Conservation (phyloP, 148 eudicot genomes). For the Rhododendron simsii region DNA sequence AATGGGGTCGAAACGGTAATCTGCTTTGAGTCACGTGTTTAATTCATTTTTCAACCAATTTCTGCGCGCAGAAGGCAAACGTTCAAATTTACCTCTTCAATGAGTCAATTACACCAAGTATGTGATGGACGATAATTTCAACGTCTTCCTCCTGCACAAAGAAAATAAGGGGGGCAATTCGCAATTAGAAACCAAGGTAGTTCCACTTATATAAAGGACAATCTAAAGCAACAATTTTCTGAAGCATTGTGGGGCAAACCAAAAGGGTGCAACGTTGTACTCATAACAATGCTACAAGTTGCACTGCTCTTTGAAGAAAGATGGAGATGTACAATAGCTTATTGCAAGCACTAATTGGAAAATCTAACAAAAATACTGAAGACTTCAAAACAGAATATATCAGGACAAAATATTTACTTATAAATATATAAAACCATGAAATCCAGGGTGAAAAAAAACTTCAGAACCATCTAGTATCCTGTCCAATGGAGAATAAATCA, state of each 20-base stretch:
- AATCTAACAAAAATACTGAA: neutral
- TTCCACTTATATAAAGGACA: neutral
- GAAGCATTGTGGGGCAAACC: neutral
- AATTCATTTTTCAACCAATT: neutral
- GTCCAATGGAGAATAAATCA: neutral
- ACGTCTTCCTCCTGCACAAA: constrained; percentile 81
- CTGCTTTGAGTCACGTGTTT: too few species aligned
- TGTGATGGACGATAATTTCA: constrained; percentile 72
- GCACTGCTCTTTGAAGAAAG: neutral
- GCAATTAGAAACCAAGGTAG: neutral
- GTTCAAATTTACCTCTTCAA: constrained; percentile 49
- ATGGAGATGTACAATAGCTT: neutral
- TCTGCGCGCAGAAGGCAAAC: neutral
- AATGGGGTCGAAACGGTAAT: neutral
- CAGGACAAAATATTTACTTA: too few species aligned
- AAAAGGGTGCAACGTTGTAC: neutral
- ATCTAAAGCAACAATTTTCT: neutral
- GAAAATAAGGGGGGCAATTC: neutral
- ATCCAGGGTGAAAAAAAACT: neutral
- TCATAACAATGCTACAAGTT: neutral
- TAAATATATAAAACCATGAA: neutral
- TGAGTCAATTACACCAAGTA: constrained; percentile 69
- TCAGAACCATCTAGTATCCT: neutral
- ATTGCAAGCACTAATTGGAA: neutral
- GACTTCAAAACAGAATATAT: neutral